These are phyloP conservation scores for Thoreauomyces humboldtii DNA, from an alignment of 192 early-diverging fungal species.

Conservation along the genomic window DNA sequence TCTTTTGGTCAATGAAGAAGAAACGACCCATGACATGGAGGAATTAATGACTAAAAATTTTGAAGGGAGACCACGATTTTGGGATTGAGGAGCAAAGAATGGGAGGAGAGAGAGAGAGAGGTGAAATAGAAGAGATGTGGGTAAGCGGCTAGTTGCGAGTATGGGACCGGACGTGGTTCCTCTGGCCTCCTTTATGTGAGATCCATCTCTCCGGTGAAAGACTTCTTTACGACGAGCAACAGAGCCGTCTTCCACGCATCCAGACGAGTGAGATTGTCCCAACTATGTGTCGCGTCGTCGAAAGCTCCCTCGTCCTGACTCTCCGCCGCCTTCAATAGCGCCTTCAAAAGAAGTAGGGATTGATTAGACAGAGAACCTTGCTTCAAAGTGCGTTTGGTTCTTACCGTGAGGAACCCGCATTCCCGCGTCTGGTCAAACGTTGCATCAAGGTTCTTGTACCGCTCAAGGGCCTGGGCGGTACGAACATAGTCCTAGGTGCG, in stretches of 20 bases:
- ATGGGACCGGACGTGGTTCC: too few relatives aligned
- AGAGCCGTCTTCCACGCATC: conserved; percentile 97
- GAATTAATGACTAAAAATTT: too few relatives aligned
- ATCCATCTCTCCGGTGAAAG: conserved; percentile 50
- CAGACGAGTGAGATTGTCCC: conserved; percentile 84
- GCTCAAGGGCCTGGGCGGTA: conserved; percentile 70
- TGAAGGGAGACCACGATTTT: too few relatives aligned
- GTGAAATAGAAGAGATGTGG: too few relatives aligned
- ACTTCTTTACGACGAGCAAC: conserved; percentile 84
- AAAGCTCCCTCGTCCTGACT: conserved; percentile 80
- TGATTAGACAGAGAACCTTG: neutral
- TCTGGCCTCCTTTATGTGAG: conserved; percentile 31
- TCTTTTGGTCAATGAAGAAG: too few relatives aligned
- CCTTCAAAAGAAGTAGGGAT: conserved; percentile 36
- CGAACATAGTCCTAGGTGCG: conserved; percentile 70
- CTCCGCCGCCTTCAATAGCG: conserved; percentile 71
- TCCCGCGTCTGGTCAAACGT: conserved; percentile 83
- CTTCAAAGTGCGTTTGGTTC: neutral
- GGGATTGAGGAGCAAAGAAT: too few relatives aligned
- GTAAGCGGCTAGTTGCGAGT: too few relatives aligned
- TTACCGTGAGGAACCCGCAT: conserved; percentile 65
- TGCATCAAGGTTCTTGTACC: conserved; percentile 86
- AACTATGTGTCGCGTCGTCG: conserved; percentile 75
- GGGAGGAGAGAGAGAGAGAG: too few relatives aligned
- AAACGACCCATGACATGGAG: too few relatives aligned